Evolutionary conservation across 441 rosid genomes (phyloP).

Genomic region (Biscutella laevigata): DNA sequence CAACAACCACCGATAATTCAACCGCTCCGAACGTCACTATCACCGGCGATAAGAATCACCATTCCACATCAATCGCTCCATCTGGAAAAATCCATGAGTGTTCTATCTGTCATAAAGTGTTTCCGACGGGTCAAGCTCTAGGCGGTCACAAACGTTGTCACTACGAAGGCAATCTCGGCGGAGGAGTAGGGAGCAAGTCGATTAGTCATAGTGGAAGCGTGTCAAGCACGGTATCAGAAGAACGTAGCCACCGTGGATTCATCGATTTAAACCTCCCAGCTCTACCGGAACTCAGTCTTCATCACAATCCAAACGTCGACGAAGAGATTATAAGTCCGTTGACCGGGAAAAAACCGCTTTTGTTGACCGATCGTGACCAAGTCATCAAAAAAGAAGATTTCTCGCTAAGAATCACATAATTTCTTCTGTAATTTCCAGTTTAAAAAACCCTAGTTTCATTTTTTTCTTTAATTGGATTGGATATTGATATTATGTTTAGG

Average conservation of each 20-base stretch:
- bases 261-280: constrained; percentile 60
- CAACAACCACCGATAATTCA: constrained; percentile 14
- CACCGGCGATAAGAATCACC: not conserved
- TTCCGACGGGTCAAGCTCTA: constrained; percentile 63
- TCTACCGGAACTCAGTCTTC: constrained; percentile 31
- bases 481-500: constrained; percentile 20
- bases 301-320: constrained; percentile 22
- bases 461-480: constrained; percentile 3
- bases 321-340: constrained; percentile 59
- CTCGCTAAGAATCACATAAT: constrained; percentile 1
- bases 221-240: constrained; percentile 36
- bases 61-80: constrained; percentile 7
- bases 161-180: constrained; percentile 47
- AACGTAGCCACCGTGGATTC: constrained; percentile 40
- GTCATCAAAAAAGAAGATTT: constrained; percentile 27
- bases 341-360: constrained; percentile 51
- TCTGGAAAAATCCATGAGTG: constrained; percentile 52
- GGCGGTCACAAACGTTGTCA: constrained; percentile 76
- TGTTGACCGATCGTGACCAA: constrained; percentile 28
- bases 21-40: constrained; percentile 16
- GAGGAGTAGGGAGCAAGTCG: constrained; percentile 26
- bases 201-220: constrained; percentile 32
- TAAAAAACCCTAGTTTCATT: not conserved
- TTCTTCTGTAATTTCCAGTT: constrained; percentile 9
- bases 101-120: constrained; percentile 54